Evolutionary conservation across 768 basidiomycete genomes (phyloP).

Genomic region (Boletellus ananas): DNA sequence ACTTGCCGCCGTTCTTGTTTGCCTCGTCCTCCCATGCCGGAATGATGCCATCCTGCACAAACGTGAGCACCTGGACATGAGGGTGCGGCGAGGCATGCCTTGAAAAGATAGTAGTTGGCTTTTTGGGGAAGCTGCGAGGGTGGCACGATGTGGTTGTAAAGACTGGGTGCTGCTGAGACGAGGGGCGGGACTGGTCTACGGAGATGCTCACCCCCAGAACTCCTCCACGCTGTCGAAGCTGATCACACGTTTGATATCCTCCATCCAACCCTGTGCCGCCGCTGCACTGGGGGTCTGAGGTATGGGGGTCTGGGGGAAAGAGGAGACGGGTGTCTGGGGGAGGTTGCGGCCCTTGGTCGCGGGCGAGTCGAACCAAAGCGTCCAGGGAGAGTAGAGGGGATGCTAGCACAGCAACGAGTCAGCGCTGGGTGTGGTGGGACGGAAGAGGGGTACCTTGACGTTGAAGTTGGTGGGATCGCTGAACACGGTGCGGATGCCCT

Average conservation of each 20-base stretch:
- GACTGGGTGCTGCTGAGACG: slow-evolving; percentile 39
- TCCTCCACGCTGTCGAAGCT: slow-evolving; percentile 96
- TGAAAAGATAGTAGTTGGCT: slow-evolving; percentile 99
- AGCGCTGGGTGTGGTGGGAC: background rate
- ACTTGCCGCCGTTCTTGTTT: slow-evolving; percentile 97
- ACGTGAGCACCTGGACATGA: slow-evolving; percentile 3
- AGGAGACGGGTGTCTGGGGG: slow-evolving; percentile 76
- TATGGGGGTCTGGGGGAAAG: slow-evolving; percentile 71
- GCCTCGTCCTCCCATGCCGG: slow-evolving; percentile 98
- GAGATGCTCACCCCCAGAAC: slow-evolving; percentile 86
- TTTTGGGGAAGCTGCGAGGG: slow-evolving; percentile 91
- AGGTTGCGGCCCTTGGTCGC: slow-evolving; percentile 86
- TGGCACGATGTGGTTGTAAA: slow-evolving; percentile 97
- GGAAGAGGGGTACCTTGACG: slow-evolving; percentile 67
- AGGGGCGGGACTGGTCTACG: background rate
- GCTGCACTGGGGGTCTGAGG: slow-evolving; percentile 68
- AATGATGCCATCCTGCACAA: slow-evolving; percentile 81
- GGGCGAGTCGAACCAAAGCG: slow-evolving; percentile 97
- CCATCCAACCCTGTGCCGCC: slow-evolving; percentile 94
- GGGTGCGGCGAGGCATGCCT: slow-evolving; percentile 45
- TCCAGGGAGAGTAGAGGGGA: slow-evolving; percentile 92
- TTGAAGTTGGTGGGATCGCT: slow-evolving; percentile 91
- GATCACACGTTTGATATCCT: slow-evolving; percentile 96
- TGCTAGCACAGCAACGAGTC: slow-evolving; percentile 50
- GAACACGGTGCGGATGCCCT: slow-evolving; percentile 88